Percentiles rank a stretch among this genome's conserved stretches.
phyloP scores from a whole-genome alignment of 179 eudicot species.

The Gypsophila paniculata region DNA sequence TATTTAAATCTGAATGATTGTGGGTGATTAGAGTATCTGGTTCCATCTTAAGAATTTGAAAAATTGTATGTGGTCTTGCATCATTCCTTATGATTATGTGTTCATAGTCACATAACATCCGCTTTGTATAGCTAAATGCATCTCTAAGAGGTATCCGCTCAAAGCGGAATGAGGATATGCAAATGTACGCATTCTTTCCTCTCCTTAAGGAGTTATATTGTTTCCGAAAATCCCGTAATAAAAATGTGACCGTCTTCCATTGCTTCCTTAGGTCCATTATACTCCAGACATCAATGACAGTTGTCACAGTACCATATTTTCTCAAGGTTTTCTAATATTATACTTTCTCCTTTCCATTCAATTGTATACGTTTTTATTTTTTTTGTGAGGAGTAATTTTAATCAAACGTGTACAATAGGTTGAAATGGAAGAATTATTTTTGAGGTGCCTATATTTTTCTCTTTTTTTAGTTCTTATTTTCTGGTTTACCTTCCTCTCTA shows the following conservation, averaged over 20 bases:
- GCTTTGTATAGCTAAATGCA: not conserved
- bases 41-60: not conserved
- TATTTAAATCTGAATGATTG: not conserved
- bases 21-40: not conserved
- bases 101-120: not conserved
- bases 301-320: too few relatives aligned
- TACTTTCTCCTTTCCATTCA: too few relatives aligned
- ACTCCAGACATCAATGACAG: too few relatives aligned
- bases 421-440: too few relatives aligned
- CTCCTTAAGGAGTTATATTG: too few relatives aligned
- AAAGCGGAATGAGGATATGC: not conserved
- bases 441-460: not conserved
- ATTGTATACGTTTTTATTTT: too few relatives aligned
- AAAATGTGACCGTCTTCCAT: too few relatives aligned
- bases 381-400: too few relatives aligned
- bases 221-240: not conserved
- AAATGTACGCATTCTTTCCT: not conserved
- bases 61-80: not conserved
- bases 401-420: too few relatives aligned
- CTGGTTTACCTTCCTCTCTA: constrained; percentile 13
- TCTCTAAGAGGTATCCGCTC: too few relatives aligned
- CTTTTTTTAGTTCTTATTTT: not conserved
- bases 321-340: not conserved
- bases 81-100: not conserved
- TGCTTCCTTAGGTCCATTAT: too few relatives aligned